Base-by-base conservation (phyloP, 192 early-diverging fungal species). In the Entophlyctis luteolus region DNA sequence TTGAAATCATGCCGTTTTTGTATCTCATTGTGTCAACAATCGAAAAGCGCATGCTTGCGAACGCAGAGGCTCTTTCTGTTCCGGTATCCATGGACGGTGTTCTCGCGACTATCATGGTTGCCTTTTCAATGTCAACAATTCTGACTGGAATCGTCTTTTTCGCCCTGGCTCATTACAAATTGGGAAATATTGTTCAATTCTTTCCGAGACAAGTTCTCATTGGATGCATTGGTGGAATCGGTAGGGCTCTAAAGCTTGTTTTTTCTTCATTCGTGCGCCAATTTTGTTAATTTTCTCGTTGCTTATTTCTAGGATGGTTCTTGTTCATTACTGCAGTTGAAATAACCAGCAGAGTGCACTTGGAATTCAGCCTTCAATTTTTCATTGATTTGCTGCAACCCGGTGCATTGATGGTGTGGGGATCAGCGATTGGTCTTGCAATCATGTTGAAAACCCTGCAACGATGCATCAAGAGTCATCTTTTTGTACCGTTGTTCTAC, bases 161-260 rank as follows among this genome's bases (percentile, higher is more conserved):
- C 55, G 33, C 90, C 27, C 80, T 99, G 1, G 96, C 95, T 14
- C 79, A 84, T 28, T 89, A 96, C 45, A 86, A 87, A 71, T 76
- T 91, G 66, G 82, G 78, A 29, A 85, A 76, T 47, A 36, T 81
- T 25, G 74, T 83, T 36, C 81, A 78, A 45, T 84, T 86, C 66
- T 85, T 83, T 67, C 77, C 79, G 2, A 42, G 95, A 12, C 96
- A 97, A 65, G 95, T 97, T 67, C 80, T 97, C 3, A 93, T 96
- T 22, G 94, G 93, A 23, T 96, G 92, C 73, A 96, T 97, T 69
- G 95, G 88, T 76, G 94, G 94, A 37, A 93, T 96, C 20, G 93
- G 59, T 60, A 29, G 29, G 59, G n/a, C 2, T 35, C n/a, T 45
- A n/a, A n/a, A n/a, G n/a, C n/a, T n/a, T n/a, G n/a, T n/a, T 10